phyloP scores from a whole-genome alignment of 805 yeast genomes.

The Candida ovalis region DNA sequence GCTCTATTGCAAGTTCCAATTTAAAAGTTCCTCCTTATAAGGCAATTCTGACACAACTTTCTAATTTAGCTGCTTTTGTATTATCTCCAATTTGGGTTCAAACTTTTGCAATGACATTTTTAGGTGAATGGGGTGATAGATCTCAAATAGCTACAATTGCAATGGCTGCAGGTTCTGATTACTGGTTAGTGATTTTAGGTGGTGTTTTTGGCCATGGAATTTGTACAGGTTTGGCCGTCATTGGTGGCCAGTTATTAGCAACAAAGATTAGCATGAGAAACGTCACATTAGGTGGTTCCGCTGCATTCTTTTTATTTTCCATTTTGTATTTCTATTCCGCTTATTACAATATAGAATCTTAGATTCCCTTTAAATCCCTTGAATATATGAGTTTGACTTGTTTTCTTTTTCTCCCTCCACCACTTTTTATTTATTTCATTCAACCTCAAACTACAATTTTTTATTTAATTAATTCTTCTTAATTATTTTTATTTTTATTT shows the following conservation, averaged over 20 bases:
- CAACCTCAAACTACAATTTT: no score
- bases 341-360: slow-evolving; percentile 26
- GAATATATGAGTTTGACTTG: not conserved
- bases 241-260: slow-evolving; percentile 91
- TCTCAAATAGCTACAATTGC: slow-evolving; percentile 98
- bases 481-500: no score
- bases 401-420: not conserved
- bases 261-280: slow-evolving; percentile 86
- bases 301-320: slow-evolving; percentile 81
- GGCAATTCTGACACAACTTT: slow-evolving; percentile 33
- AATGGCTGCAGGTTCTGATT: slow-evolving; percentile 95
- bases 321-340: slow-evolving; percentile 77
- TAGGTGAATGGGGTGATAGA: slow-evolving; percentile 99
- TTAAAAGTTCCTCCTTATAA: slow-evolving; percentile 4
- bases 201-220: slow-evolving; percentile 85
- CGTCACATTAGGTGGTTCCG: slow-evolving; percentile 87
- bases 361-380: not conserved
- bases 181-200: slow-evolving; percentile 84
- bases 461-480: no score
- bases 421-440: not conserved
- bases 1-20: slow-evolving; percentile 24
- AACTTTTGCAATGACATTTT: slow-evolving; percentile 90
- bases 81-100: slow-evolving; percentile 91
- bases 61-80: slow-evolving; percentile 55
- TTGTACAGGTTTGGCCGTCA: slow-evolving; percentile 87